Evolutionary conservation across 805 yeast species (phyloP), one percentile per base, ranked within the genome.

Genomic region (Teunomyces atbi): DNA sequence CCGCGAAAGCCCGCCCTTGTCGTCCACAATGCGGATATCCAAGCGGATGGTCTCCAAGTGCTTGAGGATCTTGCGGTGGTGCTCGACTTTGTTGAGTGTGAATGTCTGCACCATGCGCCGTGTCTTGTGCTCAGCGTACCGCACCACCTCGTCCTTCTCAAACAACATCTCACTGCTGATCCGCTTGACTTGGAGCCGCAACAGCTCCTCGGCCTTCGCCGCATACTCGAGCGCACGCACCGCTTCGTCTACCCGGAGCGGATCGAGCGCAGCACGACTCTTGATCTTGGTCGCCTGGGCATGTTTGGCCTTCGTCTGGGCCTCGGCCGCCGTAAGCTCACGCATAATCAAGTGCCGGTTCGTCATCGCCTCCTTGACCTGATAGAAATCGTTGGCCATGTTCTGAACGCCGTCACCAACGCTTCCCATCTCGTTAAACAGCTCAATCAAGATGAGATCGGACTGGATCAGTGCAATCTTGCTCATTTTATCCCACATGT

Each of bases 311-410:
- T 78, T 81, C 1, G 96, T 82, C 46, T 74, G 80, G 6, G 82
- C 80, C 62, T 91, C 96, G 1, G 97, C 91, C 59, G 81, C 86
- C 27, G 79, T 58, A 43, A 89, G 71, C 54, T 94, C 99, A 45
- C 97, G 78, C 96, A 94, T 94, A 32, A 92, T 68, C 47, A 94
- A 73, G 63, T 94, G 96, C 48, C 99, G 76, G 66, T 92, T 91
- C 0, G 99, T 94, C 45, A 94, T 71, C 0, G 96, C 85, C 66
- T 94, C 99, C 64, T 94, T 94, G 47, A 91, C 85, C 47, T 86
- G 83, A 63, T 84, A 94, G 12, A 94, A 84, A 56, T 91, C 97
- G 50, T 79, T 78, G 3, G 81, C 70, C 23, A 89, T 69, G 56
- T 78, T 71, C 46, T 75, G 80, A 12, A 89, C 61, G 1, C 86